These are phyloP conservation scores for Trichomonas tenax DNA, from an alignment of 208 protist genomes.

Conservation along the genomic window DNA sequence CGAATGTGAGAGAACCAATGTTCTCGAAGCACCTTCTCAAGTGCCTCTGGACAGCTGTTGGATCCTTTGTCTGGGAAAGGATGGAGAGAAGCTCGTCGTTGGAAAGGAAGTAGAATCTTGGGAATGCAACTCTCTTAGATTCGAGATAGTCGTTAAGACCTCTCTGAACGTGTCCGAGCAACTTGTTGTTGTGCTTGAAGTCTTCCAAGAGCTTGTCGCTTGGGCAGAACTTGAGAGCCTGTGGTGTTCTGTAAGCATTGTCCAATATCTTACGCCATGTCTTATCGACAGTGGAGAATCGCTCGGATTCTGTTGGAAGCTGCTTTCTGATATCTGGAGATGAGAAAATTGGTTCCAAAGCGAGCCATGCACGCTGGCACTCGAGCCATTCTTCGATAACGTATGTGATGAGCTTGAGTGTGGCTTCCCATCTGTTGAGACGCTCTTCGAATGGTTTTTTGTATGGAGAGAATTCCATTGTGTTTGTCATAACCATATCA, in stretches of 20 bases:
- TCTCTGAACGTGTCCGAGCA: conserved; percentile 64
- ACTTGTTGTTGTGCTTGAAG: conserved; percentile 57
- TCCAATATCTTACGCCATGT: conserved; percentile 42
- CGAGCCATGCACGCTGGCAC: conserved; percentile 81
- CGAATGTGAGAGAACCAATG: conserved; percentile 51
- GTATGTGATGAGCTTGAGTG: conserved; percentile 39
- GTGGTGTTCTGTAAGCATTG: conserved; percentile 31
- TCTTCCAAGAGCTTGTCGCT: conserved; percentile 68
- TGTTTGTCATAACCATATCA: conserved; percentile 29
- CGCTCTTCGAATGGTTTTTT: conserved; percentile 45
- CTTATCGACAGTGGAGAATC: conserved; percentile 44
- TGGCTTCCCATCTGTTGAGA: conserved; percentile 46
- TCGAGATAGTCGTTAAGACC: conserved; percentile 66
- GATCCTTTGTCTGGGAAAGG: conserved; percentile 81
- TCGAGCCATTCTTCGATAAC: conserved; percentile 48
- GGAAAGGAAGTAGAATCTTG: conserved; percentile 78
- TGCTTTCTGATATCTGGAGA: conserved; percentile 84
- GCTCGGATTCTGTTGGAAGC: conserved; percentile 73
- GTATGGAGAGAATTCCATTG: conserved; percentile 53
- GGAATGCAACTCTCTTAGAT: conserved; percentile 54
- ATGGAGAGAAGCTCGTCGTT: conserved; percentile 91
- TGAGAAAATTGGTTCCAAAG: conserved; percentile 89
- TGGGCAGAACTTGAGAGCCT: conserved; percentile 65
- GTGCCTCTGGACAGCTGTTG: conserved; percentile 80
- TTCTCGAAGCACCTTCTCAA: conserved; percentile 90